Evolutionary conservation across 768 basidiomycete species (phyloP), one percentile per base, ranked within the genome.

Genomic region (Serendipita sp.): DNA sequence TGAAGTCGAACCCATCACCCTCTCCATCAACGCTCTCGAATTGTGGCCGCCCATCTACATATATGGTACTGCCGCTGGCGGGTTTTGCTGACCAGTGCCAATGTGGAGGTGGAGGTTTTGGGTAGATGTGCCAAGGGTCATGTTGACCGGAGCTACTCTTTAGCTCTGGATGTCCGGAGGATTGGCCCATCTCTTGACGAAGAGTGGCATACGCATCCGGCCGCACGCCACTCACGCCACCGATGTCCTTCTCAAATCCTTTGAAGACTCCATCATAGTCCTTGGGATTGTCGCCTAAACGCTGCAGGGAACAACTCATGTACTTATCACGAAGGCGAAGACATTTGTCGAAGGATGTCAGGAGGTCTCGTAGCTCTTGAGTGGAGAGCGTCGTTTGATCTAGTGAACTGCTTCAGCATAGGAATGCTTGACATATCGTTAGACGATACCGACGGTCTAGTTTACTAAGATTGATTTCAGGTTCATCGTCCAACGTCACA

Each of bases 251-350:
- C n/a, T 78, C 75, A 64, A 94, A 74, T 14, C 88, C 85, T 2
- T 75, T 74, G 70, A 94, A 93, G 13, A 75, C 67, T 0, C 83
- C 88, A 66, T 98, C 96, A 71, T 94, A 82, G 72, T 98, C 91
- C 65, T 82, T 79, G 0, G 96, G 96, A 72, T 98, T 89, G 73
- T 98, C 96, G 2, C 95, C 96, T 2, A 98, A 81, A 61, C 91
- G 80, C 71, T 99, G 96, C 3, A 85, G 80, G 1, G 94, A 97
- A 64, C 81, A 81, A 3, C 76, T 66, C 75, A 96, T 93, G 75
- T 97, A 99, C 74, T 97, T 98, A 75, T 98, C 95, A 28, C 96
- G 87, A 20, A 98, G 77, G 61, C 88, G 83, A 51, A 98, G 82
- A 70, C 95, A 98, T 69, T 78, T 82, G 64, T 86, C 82, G 70